These are phyloP conservation scores for Beauveria pseudobassiana DNA, from an alignment of 2,329 filamentous ascomycete species.

Conservation along the genomic window DNA sequence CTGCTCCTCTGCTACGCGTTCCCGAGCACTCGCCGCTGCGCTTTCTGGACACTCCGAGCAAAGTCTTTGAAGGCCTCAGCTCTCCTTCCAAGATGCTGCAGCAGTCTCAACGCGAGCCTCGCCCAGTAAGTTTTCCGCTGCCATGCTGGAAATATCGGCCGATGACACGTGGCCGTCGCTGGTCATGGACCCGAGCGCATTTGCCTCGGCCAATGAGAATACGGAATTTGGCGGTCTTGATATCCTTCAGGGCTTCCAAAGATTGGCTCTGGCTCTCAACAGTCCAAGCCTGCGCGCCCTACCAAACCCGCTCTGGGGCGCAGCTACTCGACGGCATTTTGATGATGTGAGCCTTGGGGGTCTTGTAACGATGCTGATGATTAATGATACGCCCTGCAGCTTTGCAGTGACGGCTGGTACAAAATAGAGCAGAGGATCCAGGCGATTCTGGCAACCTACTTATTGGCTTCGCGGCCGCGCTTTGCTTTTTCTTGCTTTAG, in stretches of 20 bases:
- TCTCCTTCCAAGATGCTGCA: slow-evolving; percentile 48
- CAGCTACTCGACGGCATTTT: slow-evolving; percentile 31
- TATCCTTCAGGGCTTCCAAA: slow-evolving; percentile 67
- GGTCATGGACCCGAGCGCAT: slow-evolving; percentile 31
- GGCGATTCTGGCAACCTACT: slow-evolving; percentile 7
- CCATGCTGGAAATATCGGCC: slow-evolving; percentile 26
- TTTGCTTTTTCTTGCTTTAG: neutral
- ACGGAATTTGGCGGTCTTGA: slow-evolving; percentile 57
- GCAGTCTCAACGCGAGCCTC: slow-evolving; percentile 32
- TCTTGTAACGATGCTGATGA: slow-evolving; percentile 16
- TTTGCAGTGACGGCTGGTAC: slow-evolving; percentile 1
- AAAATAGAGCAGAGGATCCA: slow-evolving; percentile 10
- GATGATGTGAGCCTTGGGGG: slow-evolving; percentile 10
- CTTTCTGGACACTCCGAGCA: slow-evolving; percentile 49
- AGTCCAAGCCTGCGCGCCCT: slow-evolving; percentile 22
- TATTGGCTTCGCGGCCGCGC: slow-evolving; percentile 5
- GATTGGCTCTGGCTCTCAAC: slow-evolving; percentile 49
- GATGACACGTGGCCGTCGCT: slow-evolving; percentile 33
- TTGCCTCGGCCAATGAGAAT: slow-evolving; percentile 33
- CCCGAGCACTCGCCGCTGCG: slow-evolving; percentile 32
- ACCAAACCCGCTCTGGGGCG: slow-evolving; percentile 30
- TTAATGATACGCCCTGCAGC: slow-evolving; percentile 2
- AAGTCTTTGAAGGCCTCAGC: slow-evolving; percentile 45
- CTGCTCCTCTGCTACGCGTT: slow-evolving; percentile 43
- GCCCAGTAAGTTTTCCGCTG: slow-evolving; percentile 40